Evolutionary conservation across 305 asterid species (phyloP).

Genomic region (Solanum hybrid): DNA sequence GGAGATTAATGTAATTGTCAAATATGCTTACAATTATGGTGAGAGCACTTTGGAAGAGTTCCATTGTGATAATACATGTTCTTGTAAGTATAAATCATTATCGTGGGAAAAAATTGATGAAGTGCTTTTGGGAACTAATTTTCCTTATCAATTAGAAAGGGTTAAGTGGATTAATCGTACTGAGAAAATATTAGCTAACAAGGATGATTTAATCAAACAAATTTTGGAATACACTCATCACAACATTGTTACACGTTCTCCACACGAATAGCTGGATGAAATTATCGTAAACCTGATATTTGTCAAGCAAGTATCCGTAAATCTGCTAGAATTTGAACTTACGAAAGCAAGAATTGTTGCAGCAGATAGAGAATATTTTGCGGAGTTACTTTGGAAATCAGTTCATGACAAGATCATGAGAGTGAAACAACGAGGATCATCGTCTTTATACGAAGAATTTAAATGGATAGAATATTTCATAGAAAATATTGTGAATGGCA

Average conservation of each 20-base stretch:
- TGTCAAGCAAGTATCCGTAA: not conserved
- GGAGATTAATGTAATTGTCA: not conserved
- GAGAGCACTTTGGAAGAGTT: not conserved
- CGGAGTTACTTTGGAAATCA: not conserved
- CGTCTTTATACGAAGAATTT: not conserved
- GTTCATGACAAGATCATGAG: not conserved
- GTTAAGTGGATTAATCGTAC: not conserved
- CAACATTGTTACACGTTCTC: not conserved
- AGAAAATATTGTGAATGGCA: not conserved
- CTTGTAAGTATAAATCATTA: not conserved
- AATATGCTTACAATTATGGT: not conserved
- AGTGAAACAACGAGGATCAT: not conserved
- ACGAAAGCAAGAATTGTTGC: not conserved
- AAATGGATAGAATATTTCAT: not conserved
- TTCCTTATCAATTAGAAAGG: not conserved
- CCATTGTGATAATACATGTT: not conserved
- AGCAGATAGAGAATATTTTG: not conserved
- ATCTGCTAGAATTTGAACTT: not conserved
- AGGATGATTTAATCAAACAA: not conserved
- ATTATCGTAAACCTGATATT: not conserved
- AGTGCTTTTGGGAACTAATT: not conserved
- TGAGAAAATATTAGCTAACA: not conserved
- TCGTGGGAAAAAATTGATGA: not conserved
- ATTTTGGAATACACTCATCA: not conserved
- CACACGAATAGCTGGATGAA: not conserved